Percentiles rank a stretch among this genome's conserved stretches.
Evolutionary conservation across 1,284 basidiomycete genomes (phyloP).

Genomic region (Pseudozyma pruni): DNA sequence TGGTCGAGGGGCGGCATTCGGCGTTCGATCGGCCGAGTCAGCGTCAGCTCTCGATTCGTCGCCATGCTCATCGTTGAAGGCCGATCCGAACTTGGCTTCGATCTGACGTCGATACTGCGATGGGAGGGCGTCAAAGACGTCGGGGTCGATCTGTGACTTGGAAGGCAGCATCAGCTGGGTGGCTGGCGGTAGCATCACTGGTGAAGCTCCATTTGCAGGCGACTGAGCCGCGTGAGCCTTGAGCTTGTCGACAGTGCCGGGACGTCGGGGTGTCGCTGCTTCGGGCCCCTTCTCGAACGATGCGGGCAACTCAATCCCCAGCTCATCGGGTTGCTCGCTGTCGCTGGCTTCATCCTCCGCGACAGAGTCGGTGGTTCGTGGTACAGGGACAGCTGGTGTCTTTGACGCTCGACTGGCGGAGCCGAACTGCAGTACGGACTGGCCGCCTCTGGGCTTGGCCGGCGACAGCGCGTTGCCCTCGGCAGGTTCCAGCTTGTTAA

Average conservation of each 20-base stretch:
- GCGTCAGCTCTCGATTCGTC: not conserved
- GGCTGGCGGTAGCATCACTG: constrained; percentile 16
- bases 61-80: not conserved
- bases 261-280: constrained; percentile 33
- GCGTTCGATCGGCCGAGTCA: not conserved
- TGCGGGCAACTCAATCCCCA: constrained; percentile 17
- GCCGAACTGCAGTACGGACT: constrained; percentile 34
- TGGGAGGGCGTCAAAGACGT: constrained; percentile 52
- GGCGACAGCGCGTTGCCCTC: constrained; percentile 44
- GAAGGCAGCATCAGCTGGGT: constrained; percentile 57
- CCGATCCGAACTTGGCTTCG: constrained; percentile 25
- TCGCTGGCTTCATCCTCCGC: constrained; percentile 25
- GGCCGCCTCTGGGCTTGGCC: constrained; percentile 24
- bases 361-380: not conserved
- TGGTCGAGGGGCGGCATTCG: not conserved
- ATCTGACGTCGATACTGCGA: constrained; percentile 50
- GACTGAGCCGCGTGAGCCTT: not conserved
- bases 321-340: constrained; percentile 24
- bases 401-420: not conserved
- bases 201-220: not conserved
- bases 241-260: not conserved
- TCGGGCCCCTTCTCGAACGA: constrained; percentile 33
- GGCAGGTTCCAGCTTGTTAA: constrained; percentile 79
- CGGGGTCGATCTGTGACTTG: constrained; percentile 54
- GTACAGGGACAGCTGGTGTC: not conserved